Evolutionary conservation across 2,329 filamentous ascomycete genomes (phyloP).

Genomic region (Myotisia sp.): DNA sequence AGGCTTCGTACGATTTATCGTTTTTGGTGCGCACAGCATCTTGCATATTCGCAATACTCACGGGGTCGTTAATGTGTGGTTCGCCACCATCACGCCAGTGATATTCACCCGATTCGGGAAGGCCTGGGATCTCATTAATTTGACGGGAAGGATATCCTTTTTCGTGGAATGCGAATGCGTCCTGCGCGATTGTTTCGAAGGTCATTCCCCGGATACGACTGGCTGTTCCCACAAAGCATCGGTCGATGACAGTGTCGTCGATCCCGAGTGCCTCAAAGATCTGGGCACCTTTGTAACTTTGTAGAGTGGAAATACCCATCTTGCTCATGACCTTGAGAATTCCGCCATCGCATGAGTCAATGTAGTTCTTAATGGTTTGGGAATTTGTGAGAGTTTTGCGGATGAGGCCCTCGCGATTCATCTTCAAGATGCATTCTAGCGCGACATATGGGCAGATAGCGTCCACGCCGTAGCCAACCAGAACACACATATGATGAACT

Average conservation of each 20-base stretch:
- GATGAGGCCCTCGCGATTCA: constrained; percentile 84
- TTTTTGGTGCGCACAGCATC: constrained; percentile 95
- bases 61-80: constrained; percentile 86
- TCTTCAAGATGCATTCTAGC: constrained; percentile 92
- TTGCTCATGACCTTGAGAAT: constrained; percentile 99
- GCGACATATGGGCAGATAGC: constrained; percentile 89
- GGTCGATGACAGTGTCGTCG: constrained; percentile 80
- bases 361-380: constrained; percentile 84
- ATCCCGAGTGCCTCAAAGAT: constrained; percentile 94
- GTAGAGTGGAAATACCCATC: constrained; percentile 95
- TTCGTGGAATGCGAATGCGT: constrained; percentile 89
- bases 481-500: constrained; percentile 97
- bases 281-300: constrained; percentile 94
- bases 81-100: constrained; percentile 97
- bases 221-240: constrained; percentile 87
- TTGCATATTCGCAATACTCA: constrained; percentile 90
- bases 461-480: constrained; percentile 88
- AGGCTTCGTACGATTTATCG: constrained; percentile 95
- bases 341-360: constrained; percentile 88
- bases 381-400: constrained; percentile 76
- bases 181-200: constrained; percentile 83
- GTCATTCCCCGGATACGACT: constrained; percentile 90
- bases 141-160: constrained; percentile 73
- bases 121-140: constrained; percentile 61
- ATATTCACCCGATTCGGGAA: constrained; percentile 89